phyloP scores from a whole-genome alignment of 164 flowering plant species.

The Litsea cubeba region DNA sequence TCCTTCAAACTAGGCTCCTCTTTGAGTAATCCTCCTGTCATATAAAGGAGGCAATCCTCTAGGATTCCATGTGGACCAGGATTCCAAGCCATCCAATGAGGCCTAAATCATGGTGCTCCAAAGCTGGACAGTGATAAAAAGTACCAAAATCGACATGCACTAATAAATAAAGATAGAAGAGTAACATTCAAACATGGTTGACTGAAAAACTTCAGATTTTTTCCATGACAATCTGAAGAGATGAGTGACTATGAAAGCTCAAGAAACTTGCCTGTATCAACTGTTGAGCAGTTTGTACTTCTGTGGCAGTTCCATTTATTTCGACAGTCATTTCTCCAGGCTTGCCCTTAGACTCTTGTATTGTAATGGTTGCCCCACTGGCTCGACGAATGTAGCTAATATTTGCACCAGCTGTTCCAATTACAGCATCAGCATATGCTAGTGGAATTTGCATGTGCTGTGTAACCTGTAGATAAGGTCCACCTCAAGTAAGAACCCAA shows the following conservation, averaged over 20 bases:
- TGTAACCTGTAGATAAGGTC: conserved; percentile 43
- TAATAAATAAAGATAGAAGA: not conserved
- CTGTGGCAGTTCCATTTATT: conserved; percentile 49
- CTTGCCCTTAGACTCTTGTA: conserved; percentile 82
- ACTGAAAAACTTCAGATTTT: not conserved
- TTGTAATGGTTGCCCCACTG: conserved; percentile 86
- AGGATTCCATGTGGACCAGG: not conserved
- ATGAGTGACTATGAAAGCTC: not conserved
- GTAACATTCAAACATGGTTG: not conserved
- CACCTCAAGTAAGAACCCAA: not conserved
- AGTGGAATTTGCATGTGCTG: conserved; percentile 94
- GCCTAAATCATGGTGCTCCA: no score
- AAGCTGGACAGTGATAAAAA: no score
- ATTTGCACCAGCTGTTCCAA: conserved; percentile 77
- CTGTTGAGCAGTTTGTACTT: conserved; percentile 66
- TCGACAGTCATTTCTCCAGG: conserved; percentile 74
- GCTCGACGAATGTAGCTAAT: conserved; percentile 88
- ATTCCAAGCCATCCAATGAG: not conserved
- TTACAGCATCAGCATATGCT: conserved; percentile 91
- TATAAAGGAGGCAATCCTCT: not conserved
- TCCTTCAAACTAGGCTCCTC: no score
- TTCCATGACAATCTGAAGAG: not conserved
- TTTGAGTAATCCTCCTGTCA: no score
- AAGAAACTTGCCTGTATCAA: conserved; percentile 45
- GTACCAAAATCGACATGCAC: no score